phyloP scores from a whole-genome alignment of 2,329 filamentous ascomycete species.

The Fusarium sp. region DNA sequence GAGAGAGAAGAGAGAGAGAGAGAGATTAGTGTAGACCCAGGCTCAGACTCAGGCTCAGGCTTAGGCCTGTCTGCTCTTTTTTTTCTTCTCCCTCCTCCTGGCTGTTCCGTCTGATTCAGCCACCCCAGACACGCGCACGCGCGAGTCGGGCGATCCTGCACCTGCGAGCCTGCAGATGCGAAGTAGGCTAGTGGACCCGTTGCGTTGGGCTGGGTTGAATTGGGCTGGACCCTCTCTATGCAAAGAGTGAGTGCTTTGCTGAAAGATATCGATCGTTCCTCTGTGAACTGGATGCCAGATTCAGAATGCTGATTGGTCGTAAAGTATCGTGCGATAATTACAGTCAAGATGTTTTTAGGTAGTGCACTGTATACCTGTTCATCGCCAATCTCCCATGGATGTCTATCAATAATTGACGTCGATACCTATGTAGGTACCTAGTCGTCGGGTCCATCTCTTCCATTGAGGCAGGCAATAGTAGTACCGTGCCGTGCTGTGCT shows the following conservation, averaged over 20 bases:
- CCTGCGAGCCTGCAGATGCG: slow-evolving; percentile 21
- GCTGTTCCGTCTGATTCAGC: slow-evolving; percentile 41
- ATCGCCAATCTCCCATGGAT: slow-evolving; percentile 8
- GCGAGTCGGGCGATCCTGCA: slow-evolving; percentile 37
- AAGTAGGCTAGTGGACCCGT: slow-evolving; percentile 33
- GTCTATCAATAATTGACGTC: slow-evolving; percentile 4
- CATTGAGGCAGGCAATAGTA: background rate
- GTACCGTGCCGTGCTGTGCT: background rate
- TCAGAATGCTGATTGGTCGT: slow-evolving; percentile 24
- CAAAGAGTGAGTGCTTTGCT: background rate
- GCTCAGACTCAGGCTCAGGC: slow-evolving; percentile 2
- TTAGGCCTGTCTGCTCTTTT: background rate
- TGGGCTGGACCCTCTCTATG: slow-evolving; percentile 17
- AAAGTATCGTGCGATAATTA: slow-evolving; percentile 2
- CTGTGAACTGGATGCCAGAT: slow-evolving; percentile 2
- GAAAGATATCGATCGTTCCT: slow-evolving; percentile 2
- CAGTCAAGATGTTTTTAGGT: background rate
- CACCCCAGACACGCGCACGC: slow-evolving; percentile 36
- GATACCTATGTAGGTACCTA: background rate
- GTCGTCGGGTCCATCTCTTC: background rate
- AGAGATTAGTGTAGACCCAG: background rate
- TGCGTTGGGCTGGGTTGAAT: slow-evolving; percentile 31
- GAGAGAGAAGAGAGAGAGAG: background rate
- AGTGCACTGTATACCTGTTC: background rate
- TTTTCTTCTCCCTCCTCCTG: slow-evolving; percentile 12